phyloP scores from a whole-genome alignment of 83 land plant species.

The Picea mariana region DNA sequence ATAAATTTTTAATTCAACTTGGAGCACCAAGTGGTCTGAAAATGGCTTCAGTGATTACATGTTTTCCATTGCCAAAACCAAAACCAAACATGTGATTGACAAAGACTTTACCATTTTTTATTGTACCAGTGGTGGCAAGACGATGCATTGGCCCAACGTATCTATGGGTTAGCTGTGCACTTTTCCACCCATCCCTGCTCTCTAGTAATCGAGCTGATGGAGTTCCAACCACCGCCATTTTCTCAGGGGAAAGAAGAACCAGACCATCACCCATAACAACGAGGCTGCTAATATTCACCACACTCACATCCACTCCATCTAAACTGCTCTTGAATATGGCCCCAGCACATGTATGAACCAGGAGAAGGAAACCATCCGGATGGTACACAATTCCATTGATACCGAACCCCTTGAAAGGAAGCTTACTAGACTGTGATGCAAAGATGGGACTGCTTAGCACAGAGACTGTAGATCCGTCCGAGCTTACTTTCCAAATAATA shows the following conservation, averaged over 20 bases:
- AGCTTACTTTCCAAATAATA: constrained; percentile 55
- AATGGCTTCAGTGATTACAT: constrained; percentile 35
- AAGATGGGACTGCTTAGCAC: constrained; percentile 40
- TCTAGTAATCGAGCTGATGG: constrained; percentile 55
- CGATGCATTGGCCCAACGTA: constrained; percentile 54
- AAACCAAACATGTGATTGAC: constrained; percentile 36
- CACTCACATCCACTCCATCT: constrained; percentile 27
- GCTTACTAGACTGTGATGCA: constrained; percentile 31
- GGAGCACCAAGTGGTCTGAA: no score
- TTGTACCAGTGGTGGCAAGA: constrained; percentile 49
- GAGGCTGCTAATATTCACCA: constrained; percentile 29
- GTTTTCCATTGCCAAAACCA: constrained; percentile 39
- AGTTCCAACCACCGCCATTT: constrained; percentile 38
- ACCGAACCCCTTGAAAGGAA: constrained; percentile 32
- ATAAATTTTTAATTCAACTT: no score
- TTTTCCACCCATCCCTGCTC: constrained; percentile 65
- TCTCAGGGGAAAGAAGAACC: constrained; percentile 48
- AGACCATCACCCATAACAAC: constrained; percentile 59
- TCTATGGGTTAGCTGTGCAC: constrained; percentile 36
- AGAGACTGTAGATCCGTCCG: constrained; percentile 35
- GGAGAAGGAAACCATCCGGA: constrained; percentile 64
- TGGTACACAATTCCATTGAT: constrained; percentile 78
- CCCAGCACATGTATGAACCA: constrained; percentile 50
- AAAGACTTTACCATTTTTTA: constrained; percentile 39
- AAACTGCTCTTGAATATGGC: constrained; percentile 46